Evolutionary conservation across 148 eudicot species (phyloP), one percentile per base, ranked within the genome.

Genomic region (Agrostemma githago): DNA sequence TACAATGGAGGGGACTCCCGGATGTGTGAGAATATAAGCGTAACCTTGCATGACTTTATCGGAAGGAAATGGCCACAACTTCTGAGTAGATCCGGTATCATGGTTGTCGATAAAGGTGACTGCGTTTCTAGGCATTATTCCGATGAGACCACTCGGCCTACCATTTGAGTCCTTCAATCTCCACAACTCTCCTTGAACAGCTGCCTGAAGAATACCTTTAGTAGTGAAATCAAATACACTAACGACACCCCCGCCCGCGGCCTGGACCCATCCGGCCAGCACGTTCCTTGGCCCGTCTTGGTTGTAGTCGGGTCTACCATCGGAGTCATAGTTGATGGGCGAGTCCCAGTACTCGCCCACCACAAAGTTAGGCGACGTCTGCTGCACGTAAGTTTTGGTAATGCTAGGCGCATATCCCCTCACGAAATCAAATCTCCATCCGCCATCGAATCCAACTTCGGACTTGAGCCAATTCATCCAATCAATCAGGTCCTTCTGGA

Each of bases 361-460:
- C 1, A 63, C 77, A n/a, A 74, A 74, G 38, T 74, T 68, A 2
- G 77, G 77, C 7, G 17, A 39, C 1, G 88, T 88, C 20, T 76
- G 61, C 38, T 67, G 69, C 72, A 80, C 61, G 15, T 80, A 80
- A 34, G 66, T 26, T 10, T 84, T 90, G 37, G 80, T 85, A n/a
- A 88, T 84, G 39, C 77, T 72, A 1, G 92, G 79, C 0, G 90
- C 39, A 63, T 90, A 90, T 5, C 96, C 96, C 65, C 54, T 82
- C 8, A 85, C 96, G 53, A 85, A 90, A 77, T 88, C 92, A 11
- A 90, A 90, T 34, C 96, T 68, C 84, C 86, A 87, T 0, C 92
- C 91, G 73, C 72, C 71, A 54, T 68, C 77, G 14, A 74, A 74
- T 6, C 77, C 71, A 8, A 74, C 54, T 54, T 74, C 77, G 53